These are phyloP conservation scores for Dioszegia hungarica DNA, from an alignment of 768 basidiomycete species.

Conservation along the genomic window DNA sequence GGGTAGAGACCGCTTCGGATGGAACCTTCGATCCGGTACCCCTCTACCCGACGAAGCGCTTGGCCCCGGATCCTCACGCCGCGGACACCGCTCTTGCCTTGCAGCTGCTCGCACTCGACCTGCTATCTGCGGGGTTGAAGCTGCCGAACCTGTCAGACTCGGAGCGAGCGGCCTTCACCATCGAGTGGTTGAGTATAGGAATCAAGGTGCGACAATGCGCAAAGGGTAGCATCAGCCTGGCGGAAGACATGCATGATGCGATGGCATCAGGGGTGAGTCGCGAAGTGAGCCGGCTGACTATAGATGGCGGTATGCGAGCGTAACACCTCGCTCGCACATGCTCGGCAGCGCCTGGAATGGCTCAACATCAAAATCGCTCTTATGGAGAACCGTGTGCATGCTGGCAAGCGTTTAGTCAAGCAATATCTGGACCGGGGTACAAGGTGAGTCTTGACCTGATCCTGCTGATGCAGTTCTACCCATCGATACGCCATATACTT, in stretches of 20 bases:
- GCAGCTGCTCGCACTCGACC: conserved; percentile 24
- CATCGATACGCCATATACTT: conserved; percentile 26
- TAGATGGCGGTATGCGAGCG: conserved; percentile 3
- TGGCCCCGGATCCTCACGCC: conserved; percentile 14
- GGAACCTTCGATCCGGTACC: not conserved
- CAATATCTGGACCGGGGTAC: not conserved
- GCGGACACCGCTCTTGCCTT: conserved; percentile 18
- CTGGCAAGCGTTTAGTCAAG: not conserved
- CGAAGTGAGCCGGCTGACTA: not conserved
- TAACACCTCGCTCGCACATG: not conserved
- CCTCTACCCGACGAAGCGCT: not conserved
- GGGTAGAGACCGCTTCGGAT: not conserved
- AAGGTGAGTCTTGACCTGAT: not conserved
- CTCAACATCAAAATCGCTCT: not conserved
- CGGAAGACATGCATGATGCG: conserved; percentile 17
- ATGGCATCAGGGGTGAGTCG: conserved; percentile 19
- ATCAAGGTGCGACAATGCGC: too few species aligned
- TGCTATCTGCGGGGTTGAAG: conserved; percentile 20
- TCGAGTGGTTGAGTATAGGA: conserved; percentile 25
- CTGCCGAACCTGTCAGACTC: conserved; percentile 17
- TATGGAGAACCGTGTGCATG: not conserved
- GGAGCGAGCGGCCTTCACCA: conserved; percentile 27
- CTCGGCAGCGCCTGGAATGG: conserved; percentile 6
- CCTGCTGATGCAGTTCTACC: conserved; percentile 4
- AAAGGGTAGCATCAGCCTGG: conserved; percentile 8